A percentile compares a stretch with the other conserved stretches of the same genome.
Evolutionary conservation across 768 basidiomycete genomes (phyloP).

Genomic region (Tricholoma matsutake): DNA sequence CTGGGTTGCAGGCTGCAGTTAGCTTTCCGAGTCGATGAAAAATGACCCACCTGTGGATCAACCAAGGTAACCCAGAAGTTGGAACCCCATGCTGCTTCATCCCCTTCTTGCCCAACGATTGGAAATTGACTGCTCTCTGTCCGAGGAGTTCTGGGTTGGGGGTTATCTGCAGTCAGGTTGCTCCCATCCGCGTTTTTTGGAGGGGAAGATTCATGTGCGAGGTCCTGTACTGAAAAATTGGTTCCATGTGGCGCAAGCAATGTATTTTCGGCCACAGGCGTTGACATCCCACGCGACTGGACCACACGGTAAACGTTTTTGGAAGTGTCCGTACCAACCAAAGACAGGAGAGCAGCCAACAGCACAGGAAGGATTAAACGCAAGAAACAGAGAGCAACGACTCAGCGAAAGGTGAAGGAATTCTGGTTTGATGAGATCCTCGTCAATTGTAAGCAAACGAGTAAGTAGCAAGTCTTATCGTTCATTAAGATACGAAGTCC

Average conservation of each 20-base stretch:
- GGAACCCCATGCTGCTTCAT: constrained; percentile 72
- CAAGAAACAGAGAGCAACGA: neutral
- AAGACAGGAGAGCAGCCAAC: neutral
- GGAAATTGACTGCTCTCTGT: constrained; percentile 8
- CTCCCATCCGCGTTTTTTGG: neutral
- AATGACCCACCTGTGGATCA: constrained; percentile 72
- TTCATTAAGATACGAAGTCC: neutral
- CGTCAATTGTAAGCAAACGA: neutral
- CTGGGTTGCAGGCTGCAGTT: constrained; percentile 23
- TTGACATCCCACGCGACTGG: neutral
- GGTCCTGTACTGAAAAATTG: neutral
- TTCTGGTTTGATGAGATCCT: neutral
- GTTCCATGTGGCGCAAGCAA: neutral
- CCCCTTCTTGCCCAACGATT: constrained; percentile 33
- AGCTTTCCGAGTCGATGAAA: neutral
- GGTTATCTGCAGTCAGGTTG: neutral
- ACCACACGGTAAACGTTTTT: neutral
- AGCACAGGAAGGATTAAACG: neutral
- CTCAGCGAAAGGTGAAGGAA: neutral
- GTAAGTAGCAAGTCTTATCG: neutral
- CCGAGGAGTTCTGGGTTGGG: constrained; percentile 5
- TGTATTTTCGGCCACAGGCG: neutral
- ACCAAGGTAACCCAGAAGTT: constrained; percentile 94
- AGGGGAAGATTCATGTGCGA: neutral
- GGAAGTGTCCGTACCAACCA: neutral